These are phyloP conservation scores for Nephelium lappaceum DNA, from an alignment of 345 rosid genomes.

Conservation along the genomic window DNA sequence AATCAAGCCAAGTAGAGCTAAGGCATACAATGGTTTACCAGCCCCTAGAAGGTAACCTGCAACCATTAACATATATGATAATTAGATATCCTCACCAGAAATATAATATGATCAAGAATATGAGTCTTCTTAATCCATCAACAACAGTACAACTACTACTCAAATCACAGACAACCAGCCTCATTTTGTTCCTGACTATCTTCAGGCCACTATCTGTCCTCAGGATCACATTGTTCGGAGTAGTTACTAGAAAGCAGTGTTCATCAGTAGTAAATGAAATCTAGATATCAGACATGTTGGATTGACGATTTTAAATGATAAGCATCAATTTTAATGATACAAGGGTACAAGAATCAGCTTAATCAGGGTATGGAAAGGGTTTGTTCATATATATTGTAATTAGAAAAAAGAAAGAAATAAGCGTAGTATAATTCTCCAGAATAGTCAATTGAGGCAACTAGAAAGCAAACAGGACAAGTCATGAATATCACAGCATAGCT, in stretches of 20 bases:
- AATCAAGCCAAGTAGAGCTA: constrained; percentile 74
- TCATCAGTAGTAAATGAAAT: not conserved
- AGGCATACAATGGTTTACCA: constrained; percentile 89
- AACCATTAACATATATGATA: not conserved
- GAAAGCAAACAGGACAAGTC: not conserved
- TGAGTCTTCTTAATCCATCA: not conserved
- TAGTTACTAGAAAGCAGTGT: not conserved
- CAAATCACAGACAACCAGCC: not conserved
- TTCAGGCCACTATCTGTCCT: no score
- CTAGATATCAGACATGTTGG: not conserved
- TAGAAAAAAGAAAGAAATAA: no score
- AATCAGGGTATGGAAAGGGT: not conserved
- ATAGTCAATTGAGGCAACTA: not conserved
- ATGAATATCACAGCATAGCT: not conserved
- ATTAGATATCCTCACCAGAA: not conserved
- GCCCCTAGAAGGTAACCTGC: constrained; percentile 93
- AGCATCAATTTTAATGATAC: not conserved
- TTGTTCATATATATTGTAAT: not conserved
- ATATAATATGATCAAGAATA: not conserved
- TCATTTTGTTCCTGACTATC: not conserved
- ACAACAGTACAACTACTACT: not conserved
- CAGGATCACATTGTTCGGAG: not conserved
- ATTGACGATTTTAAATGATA: not conserved
- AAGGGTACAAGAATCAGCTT: not conserved
- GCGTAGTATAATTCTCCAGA: not conserved